Percentiles rank a stretch among this genome's conserved stretches.
phyloP scores from a whole-genome alignment of 352 stramenopile species.

The Globisporangium mamillatum region DNA sequence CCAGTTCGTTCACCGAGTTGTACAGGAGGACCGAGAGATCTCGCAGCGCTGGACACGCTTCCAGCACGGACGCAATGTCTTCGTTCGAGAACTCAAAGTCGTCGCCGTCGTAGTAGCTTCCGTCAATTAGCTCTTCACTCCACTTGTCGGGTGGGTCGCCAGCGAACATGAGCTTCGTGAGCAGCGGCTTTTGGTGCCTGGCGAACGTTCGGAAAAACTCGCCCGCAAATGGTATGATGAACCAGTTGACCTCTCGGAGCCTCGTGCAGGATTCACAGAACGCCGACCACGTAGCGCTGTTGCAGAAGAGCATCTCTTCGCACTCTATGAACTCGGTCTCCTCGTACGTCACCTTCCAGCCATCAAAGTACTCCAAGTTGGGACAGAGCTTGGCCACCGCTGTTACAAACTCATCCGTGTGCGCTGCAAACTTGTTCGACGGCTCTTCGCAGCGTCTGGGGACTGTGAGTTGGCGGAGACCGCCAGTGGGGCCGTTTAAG shows the following conservation, averaged over 20 bases:
- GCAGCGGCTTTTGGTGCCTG: constrained; percentile 2
- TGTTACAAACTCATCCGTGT: constrained; percentile 11
- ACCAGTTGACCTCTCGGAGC: constrained; percentile 19
- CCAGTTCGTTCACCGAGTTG: constrained; percentile 18
- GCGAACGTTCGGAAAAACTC: constrained; percentile 17
- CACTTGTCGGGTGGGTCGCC: constrained; percentile 18
- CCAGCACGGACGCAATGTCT: constrained; percentile 10
- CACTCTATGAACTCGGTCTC: constrained; percentile 15
- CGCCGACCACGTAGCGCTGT: constrained; percentile 1
- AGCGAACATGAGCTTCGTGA: constrained; percentile 17
- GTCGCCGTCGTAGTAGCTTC: constrained; percentile 13
- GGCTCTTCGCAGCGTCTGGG: constrained; percentile 15
- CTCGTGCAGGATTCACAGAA: constrained; percentile 15
- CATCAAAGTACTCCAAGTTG: constrained; percentile 16
- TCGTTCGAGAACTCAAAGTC: constrained; percentile 15
- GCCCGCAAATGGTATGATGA: constrained; percentile 14
- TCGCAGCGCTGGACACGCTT: constrained; percentile 8
- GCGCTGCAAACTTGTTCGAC: not conserved
- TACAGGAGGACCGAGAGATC: constrained; percentile 11
- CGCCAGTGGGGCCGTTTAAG: not conserved
- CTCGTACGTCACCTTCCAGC: constrained; percentile 18
- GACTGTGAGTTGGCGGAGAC: constrained; percentile 14
- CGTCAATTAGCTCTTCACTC: constrained; percentile 9
- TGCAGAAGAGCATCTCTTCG: constrained; percentile 22
- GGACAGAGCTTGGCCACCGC: constrained; percentile 13